Evolutionary conservation across 768 basidiomycete species (phyloP).

Genomic region (Rhodotorula toruloides): DNA sequence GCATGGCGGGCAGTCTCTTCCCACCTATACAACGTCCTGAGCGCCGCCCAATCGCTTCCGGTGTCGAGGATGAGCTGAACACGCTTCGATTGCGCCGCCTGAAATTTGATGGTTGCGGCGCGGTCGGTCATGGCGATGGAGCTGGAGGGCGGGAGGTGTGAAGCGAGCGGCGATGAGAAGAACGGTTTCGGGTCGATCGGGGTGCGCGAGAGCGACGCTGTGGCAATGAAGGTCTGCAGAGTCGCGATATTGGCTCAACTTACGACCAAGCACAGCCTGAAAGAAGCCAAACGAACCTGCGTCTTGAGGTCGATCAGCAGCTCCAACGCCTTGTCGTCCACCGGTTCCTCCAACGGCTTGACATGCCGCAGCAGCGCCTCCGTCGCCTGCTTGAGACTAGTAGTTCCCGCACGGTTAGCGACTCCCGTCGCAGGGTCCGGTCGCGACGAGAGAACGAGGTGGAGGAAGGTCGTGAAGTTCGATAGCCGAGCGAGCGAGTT

Average conservation of each 20-base stretch:
- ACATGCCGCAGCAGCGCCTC: slow-evolving; percentile 1
- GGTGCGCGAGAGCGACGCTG: not conserved
- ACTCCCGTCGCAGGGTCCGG: not conserved
- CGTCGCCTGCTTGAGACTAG: not conserved
- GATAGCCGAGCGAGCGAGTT: not conserved
- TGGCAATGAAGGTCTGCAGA: slow-evolving; percentile 7
- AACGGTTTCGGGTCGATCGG: not conserved
- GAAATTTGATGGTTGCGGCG: not conserved
- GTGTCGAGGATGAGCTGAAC: not conserved
- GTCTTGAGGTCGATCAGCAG: slow-evolving; percentile 14
- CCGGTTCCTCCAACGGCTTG: not conserved
- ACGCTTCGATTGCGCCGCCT: not conserved
- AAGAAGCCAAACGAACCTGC: slow-evolving; percentile 7
- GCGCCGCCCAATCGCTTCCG: not conserved
- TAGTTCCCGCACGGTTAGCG: not conserved
- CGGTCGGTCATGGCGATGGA: not conserved
- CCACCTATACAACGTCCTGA: slow-evolving; percentile 16
- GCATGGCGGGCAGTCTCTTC: not conserved
- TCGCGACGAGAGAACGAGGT: slow-evolving; percentile 4
- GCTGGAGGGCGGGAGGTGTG: not conserved
- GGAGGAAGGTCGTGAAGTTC: slow-evolving; percentile 10
- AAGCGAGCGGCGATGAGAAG: not conserved
- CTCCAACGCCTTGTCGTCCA: not conserved
- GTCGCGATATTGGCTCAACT: not conserved
- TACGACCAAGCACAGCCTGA: too few relatives aligned